phyloP scores from a whole-genome alignment of 2,329 filamentous ascomycete genomes.

The Verticillium zaregamsianum region DNA sequence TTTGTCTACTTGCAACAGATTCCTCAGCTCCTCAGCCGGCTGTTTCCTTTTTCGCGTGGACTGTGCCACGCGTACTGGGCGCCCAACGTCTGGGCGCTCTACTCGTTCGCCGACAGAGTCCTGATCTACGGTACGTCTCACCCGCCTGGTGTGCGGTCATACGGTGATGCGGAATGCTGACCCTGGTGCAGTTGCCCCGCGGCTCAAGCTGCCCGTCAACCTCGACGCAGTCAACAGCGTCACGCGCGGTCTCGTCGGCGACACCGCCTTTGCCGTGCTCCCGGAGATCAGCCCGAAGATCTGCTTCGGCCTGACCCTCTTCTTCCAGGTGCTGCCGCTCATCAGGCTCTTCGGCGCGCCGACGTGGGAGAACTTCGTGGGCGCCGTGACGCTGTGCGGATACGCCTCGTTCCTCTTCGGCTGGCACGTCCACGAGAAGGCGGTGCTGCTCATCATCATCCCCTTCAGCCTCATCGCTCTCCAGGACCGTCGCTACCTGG shows the following conservation, averaged over 20 bases:
- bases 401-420: conserved; percentile 97
- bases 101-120: conserved; percentile 83
- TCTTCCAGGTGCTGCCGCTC: conserved; percentile 76
- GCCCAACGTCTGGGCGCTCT: conserved; percentile 94
- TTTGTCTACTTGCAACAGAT: conserved; percentile 81
- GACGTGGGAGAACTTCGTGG: conserved; percentile 85
- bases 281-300: conserved; percentile 76
- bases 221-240: conserved; percentile 77
- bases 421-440: conserved; percentile 99
- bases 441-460: conserved; percentile 87
- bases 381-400: conserved; percentile 84
- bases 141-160: not conserved
- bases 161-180: conserved; percentile 23
- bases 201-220: conserved; percentile 70
- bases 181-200: conserved; percentile 64
- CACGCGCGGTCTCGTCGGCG: conserved; percentile 87
- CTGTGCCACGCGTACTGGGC: conserved; percentile 99
- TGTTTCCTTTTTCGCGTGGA: conserved; percentile 92
- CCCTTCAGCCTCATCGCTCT: conserved; percentile 92
- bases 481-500: conserved; percentile 82
- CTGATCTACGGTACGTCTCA: conserved; percentile 68
- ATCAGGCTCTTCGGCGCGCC: conserved; percentile 77
- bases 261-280: conserved; percentile 89
- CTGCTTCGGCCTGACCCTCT: conserved; percentile 78
- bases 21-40: conserved; percentile 72